Evolutionary conservation across 768 basidiomycete species (phyloP).

Genomic region (Phylloporus sp.): DNA sequence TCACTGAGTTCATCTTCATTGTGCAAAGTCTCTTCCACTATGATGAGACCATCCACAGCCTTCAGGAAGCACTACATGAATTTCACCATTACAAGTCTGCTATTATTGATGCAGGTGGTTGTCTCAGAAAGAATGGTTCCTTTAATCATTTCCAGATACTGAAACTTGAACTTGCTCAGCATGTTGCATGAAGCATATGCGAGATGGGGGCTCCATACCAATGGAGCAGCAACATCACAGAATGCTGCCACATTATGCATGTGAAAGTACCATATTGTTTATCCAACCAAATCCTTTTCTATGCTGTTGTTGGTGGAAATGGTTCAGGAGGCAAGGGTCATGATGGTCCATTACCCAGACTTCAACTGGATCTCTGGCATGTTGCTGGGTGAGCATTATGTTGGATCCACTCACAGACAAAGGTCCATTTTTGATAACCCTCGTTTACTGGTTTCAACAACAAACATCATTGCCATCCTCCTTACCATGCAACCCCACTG

Average conservation of each 20-base stretch:
- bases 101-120: not conserved
- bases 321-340: not conserved
- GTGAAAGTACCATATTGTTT: conserved; percentile 5
- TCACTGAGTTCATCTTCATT: conserved; percentile 36
- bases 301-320: not conserved
- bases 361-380: not conserved
- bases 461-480: not conserved
- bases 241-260: conserved; percentile 8
- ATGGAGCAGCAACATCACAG: conserved; percentile 13
- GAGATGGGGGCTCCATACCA: conserved; percentile 27
- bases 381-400: not conserved
- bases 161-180: conserved; percentile 1
- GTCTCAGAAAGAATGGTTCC: conserved; percentile 1
- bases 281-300: conserved; percentile 1
- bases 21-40: conserved; percentile 23
- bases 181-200: conserved; percentile 19
- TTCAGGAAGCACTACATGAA: not conserved
- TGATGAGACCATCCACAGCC: not conserved
- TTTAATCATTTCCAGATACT: conserved; percentile 1
- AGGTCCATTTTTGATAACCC: conserved; percentile 1
- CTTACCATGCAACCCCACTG: too few relatives aligned
- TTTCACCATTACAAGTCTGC: conserved; percentile 5
- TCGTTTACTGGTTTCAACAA: not conserved
- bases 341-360: not conserved
- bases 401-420: not conserved